These are phyloP conservation scores for Trematosphaeria pertusa DNA, from an alignment of 2,329 filamentous ascomycete genomes.

Conservation along the genomic window DNA sequence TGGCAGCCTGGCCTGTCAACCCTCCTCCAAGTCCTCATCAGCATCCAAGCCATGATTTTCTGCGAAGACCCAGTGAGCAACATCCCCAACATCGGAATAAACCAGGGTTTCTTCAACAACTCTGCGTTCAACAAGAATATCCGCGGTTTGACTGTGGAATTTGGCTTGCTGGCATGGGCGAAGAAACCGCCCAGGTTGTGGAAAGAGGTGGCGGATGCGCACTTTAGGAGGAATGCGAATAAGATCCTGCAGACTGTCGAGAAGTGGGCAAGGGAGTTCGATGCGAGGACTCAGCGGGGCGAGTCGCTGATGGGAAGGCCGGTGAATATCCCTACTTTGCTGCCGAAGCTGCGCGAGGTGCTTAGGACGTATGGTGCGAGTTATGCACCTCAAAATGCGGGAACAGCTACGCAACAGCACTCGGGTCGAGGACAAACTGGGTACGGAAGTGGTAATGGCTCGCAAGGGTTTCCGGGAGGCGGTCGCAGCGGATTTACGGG, in stretches of 20 bases:
- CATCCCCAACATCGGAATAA: conserved; percentile 50
- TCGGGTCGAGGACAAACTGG: no score
- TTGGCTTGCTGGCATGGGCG: conserved; percentile 40
- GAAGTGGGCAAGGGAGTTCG: conserved; percentile 14
- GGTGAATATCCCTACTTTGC: no score
- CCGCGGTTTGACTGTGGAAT: conserved; percentile 22
- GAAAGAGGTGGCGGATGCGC: conserved; percentile 18
- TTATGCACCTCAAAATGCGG: conserved; percentile 1
- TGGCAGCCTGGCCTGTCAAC: conserved; percentile 57
- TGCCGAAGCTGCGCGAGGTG: not conserved
- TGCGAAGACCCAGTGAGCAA: conserved; percentile 60
- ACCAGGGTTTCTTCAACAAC: not conserved
- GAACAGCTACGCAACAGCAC: no score
- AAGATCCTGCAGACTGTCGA: conserved; percentile 14
- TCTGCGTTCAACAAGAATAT: not conserved
- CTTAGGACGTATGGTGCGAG: conserved; percentile 8
- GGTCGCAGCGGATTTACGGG: no score
- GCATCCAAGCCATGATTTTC: conserved; percentile 64
- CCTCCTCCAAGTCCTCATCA: conserved; percentile 58
- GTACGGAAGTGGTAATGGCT: not conserved
- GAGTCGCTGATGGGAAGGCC: no score
- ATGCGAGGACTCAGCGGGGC: no score
- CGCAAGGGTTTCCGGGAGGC: no score
- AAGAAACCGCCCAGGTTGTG: conserved; percentile 19
- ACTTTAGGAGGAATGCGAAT: conserved; percentile 19